Evolutionary conservation across 202 grass and related monocot genomes (phyloP).

Genomic region (Bolboschoenoplectus hybrid): DNA sequence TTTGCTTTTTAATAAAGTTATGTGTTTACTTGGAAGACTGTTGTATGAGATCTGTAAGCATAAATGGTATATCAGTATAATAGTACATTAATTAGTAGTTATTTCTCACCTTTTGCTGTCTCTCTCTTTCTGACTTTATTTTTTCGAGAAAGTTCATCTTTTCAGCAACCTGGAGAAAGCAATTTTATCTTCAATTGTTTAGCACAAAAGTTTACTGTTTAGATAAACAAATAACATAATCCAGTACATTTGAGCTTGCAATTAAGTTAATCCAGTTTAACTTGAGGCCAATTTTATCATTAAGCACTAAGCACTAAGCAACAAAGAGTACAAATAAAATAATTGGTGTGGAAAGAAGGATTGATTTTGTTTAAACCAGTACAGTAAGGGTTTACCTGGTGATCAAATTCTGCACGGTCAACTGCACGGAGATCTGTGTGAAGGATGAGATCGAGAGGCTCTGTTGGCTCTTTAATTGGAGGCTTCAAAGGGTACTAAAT

Average conservation of each 20-base stretch:
- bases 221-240: neutral
- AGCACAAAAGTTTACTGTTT: neutral
- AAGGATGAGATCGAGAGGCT: slow-evolving; percentile 66
- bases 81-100: neutral
- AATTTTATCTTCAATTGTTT: neutral
- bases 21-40: neutral
- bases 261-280: neutral
- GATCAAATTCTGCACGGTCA: slow-evolving; percentile 68
- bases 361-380: slow-evolving; percentile 5
- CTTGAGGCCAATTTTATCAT: neutral
- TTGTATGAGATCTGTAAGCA: neutral
- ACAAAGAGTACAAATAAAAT: neutral
- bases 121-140: slow-evolving; percentile 59
- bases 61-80: neutral
- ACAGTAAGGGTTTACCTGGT: slow-evolving; percentile 52
- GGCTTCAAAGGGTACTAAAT: slow-evolving; percentile 52
- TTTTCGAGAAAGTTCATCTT: slow-evolving; percentile 58
- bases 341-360: neutral
- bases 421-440: slow-evolving; percentile 63
- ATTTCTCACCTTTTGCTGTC: slow-evolving; percentile 51
- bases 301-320: neutral
- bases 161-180: slow-evolving; percentile 52
- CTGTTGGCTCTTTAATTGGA: slow-evolving; percentile 58
- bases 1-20: neutral
- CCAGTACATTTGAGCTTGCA: neutral